Base-by-base conservation (phyloP, 805 yeast genomes). In the Brettanomyces naardenensis region DNA sequence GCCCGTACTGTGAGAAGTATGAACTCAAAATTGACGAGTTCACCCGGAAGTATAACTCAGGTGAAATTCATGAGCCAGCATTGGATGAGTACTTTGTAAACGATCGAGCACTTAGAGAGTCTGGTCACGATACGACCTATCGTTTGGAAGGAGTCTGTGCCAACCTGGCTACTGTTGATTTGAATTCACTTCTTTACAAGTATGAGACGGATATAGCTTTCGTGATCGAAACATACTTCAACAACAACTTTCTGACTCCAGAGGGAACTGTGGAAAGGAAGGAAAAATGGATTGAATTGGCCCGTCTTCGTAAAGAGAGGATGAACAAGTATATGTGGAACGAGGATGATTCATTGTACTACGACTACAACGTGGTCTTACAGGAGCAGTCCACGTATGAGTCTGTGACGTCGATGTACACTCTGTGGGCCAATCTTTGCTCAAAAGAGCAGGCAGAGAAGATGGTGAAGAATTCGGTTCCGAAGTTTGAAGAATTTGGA, bases 81-180 rank as follows among this genome's bases (percentile, higher is more conserved):
- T 66, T 90, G 42, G 97, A 92, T 52, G 87, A 77, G 45, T 90
- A 85, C 56, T 86, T 90, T 56, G 58, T 84, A 35, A 95, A 90
- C 53, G 98, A 90, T 58, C 69, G 97, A 41, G 97, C 95, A 1
- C 95, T 90, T 7, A 74, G 98, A 54, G 98, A 90, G 61, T 80
- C 92, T 25, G 98, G 98, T 1, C 97, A 92, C 56, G 98, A 90
- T 56, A 92, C 97, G 0, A 71, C 90, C 2, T 87, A 89, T 53
- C 69, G 98, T 51, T 65, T 92, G 37, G 96, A 89, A 60, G 95
- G 95, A 28, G 72, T 75, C 31, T 86, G 95, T 59, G 96, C 95
- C 0, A 67, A 83, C 54, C 63, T 90, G 47, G 96, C 95, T 1
- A 90, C 97, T 0, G 79, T 90, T 35, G 98, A 90, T 56, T 68